A percentile compares a stretch with the other conserved stretches of the same genome.
phyloP scores from a whole-genome alignment of 257 asterid species.

The Fraxinus anomala region DNA sequence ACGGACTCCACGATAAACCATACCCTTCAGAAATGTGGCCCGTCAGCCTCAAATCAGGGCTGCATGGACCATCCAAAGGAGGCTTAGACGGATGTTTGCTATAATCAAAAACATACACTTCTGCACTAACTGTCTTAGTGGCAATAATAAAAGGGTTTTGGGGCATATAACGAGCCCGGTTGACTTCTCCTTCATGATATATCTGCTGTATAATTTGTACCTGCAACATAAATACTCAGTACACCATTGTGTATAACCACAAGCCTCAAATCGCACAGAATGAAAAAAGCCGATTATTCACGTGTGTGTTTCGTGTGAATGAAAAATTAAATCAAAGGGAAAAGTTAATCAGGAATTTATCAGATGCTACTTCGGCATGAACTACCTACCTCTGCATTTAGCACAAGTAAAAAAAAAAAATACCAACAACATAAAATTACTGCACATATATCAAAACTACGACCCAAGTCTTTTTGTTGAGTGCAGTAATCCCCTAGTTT shows the following conservation, averaged over 20 bases:
- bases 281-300: not conserved
- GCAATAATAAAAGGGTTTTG: constrained; percentile 82
- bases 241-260: not conserved
- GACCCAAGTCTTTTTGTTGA: too few species aligned
- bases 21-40: constrained; percentile 95
- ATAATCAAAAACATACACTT: constrained; percentile 87
- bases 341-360: too few species aligned
- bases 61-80: constrained; percentile 84
- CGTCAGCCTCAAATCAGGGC: constrained; percentile 87
- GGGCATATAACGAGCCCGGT: constrained; percentile 96
- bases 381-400: not conserved
- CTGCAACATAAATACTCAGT: constrained; percentile 42
- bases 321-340: not conserved
- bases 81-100: constrained; percentile 97
- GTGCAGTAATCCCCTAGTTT: too few species aligned
- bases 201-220: constrained; percentile 96
- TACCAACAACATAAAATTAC: too few species aligned
- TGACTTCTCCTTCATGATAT: constrained; percentile 94
- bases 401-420: not conserved
- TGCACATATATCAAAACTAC: too few species aligned
- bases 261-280: not conserved
- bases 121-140: constrained; percentile 88
- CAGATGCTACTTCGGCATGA: not conserved
- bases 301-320: not conserved
- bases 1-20: constrained; percentile 93